phyloP scores from a whole-genome alignment of 495 filamentous ascomycete genomes.

The Neurospora sp. region DNA sequence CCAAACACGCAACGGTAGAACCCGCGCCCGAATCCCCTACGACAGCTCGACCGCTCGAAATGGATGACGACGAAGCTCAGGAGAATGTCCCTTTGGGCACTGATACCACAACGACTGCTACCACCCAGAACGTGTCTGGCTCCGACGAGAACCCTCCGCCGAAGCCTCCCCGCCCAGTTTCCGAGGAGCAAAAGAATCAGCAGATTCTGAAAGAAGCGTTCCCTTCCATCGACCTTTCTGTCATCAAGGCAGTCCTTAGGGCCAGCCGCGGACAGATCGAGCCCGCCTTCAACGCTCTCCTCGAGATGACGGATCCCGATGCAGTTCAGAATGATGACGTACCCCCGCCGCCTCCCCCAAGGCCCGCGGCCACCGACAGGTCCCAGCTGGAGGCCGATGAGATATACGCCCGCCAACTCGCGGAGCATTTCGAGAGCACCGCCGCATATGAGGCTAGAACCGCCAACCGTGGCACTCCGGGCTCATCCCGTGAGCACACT shows the following conservation, averaged over 20 bases:
- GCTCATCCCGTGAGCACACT: neutral
- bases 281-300: constrained; percentile 88
- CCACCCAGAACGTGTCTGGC: constrained; percentile 22
- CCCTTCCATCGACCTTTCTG: constrained; percentile 65
- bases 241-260: constrained; percentile 78
- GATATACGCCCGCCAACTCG: constrained; percentile 84
- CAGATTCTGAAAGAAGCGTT: constrained; percentile 91
- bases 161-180: constrained; percentile 81
- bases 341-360: constrained; percentile 60
- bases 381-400: constrained; percentile 87
- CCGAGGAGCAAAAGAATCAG: constrained; percentile 71
- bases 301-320: constrained; percentile 91
- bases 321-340: constrained; percentile 52
- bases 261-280: constrained; percentile 86
- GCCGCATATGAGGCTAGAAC: constrained; percentile 42
- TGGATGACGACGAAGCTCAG: constrained; percentile 74
- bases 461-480: constrained; percentile 26
- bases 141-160: constrained; percentile 52
- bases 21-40: constrained; percentile 64
- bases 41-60: constrained; percentile 71
- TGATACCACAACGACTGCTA: constrained; percentile 30
- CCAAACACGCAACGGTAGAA: constrained; percentile 22
- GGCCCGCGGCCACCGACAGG: constrained; percentile 51
- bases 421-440: constrained; percentile 71
- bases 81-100: constrained; percentile 42